Evolutionary conservation across 139 green algal species (phyloP).

Genomic region (Chlorella sp.): DNA sequence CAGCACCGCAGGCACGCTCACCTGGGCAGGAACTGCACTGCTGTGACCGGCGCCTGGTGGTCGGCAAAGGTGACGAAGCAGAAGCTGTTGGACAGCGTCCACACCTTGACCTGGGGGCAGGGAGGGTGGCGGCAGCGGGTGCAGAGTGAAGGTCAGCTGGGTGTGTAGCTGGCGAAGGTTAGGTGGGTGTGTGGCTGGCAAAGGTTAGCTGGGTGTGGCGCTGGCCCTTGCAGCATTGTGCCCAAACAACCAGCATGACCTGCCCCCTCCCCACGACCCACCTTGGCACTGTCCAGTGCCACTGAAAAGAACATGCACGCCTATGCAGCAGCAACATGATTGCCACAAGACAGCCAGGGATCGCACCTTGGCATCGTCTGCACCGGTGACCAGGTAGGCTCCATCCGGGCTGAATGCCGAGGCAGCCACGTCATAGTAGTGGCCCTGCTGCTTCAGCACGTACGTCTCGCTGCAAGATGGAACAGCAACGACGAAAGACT

Average conservation of each 20-base stretch:
- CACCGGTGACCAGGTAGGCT: constrained; percentile 82
- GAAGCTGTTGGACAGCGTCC: constrained; percentile 77
- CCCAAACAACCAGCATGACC: not conserved
- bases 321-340: too few relatives aligned
- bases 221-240: not conserved
- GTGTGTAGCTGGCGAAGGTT: not conserved
- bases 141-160: not conserved
- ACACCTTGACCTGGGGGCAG: constrained; percentile 79
- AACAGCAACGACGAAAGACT: too few relatives aligned
- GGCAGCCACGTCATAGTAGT: constrained; percentile 84
- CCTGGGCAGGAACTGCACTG: constrained; percentile 71
- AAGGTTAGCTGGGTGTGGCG: not conserved
- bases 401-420: constrained; percentile 88
- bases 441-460: constrained; percentile 92
- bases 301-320: too few relatives aligned
- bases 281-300: too few relatives aligned
- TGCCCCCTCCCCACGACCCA: too few relatives aligned
- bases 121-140: not conserved
- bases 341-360: too few relatives aligned
- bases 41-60: constrained; percentile 88
- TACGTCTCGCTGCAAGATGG: constrained; percentile 82
- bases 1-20: constrained; percentile 11
- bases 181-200: not conserved
- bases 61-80: constrained; percentile 96
- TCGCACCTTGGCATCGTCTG: constrained; percentile 83